Conservation (phyloP, 1,284 basidiomycete species). For the Sporisorium graminicola region DNA sequence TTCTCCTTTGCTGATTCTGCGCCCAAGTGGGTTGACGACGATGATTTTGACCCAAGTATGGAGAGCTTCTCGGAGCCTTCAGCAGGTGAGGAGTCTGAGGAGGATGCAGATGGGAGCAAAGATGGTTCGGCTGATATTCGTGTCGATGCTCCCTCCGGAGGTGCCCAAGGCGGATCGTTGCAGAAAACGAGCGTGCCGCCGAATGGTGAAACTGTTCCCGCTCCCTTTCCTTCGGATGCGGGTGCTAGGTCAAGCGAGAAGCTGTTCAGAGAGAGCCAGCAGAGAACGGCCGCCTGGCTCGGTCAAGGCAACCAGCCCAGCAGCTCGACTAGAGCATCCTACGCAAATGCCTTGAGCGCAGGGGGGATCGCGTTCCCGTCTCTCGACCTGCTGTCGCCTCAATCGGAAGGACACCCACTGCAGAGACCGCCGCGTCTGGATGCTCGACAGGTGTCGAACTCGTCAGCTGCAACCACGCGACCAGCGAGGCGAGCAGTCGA, state of each 20-base stretch:
- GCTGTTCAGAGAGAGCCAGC: constrained; percentile 24
- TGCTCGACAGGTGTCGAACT: constrained; percentile 34
- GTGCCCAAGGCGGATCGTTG: not conserved
- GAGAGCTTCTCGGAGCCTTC: constrained; percentile 62
- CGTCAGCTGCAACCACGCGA: constrained; percentile 39
- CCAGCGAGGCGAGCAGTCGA: constrained; percentile 10
- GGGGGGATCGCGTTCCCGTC: constrained; percentile 45
- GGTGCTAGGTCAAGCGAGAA: constrained; percentile 7
- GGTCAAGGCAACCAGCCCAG: constrained; percentile 16
- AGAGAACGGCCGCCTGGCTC: constrained; percentile 44
- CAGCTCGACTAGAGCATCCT: not conserved
- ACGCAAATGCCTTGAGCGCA: constrained; percentile 4
- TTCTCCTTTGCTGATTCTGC: constrained; percentile 77
- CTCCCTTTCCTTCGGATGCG: not conserved
- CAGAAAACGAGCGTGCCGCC: not conserved
- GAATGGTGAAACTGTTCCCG: not conserved
- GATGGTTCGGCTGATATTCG: not conserved
- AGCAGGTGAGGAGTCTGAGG: constrained; percentile 28
- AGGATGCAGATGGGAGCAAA: constrained; percentile 14
- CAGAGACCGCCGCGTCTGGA: constrained; percentile 30
- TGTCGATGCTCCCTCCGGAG: not conserved
- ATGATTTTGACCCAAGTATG: constrained; percentile 81
- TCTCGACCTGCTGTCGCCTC: constrained; percentile 32
- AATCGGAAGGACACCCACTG: constrained; percentile 14
- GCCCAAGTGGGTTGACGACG: constrained; percentile 83